Evolutionary conservation across 345 rosid genomes (phyloP).

Genomic region (Physaria fendleri): DNA sequence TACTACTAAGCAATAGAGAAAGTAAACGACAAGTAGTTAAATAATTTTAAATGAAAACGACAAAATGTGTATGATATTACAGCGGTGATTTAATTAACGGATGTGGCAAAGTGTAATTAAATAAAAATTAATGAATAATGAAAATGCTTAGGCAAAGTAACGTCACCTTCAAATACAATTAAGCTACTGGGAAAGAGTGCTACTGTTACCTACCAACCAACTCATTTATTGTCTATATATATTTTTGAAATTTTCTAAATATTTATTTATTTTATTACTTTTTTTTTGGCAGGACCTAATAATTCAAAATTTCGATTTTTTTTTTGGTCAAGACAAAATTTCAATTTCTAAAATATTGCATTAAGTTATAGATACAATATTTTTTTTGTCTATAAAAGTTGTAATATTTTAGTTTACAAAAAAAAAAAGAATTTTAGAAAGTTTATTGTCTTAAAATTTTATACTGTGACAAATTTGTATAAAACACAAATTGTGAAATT

Average conservation of each 20-base stretch:
- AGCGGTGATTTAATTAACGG: not conserved
- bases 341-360: not conserved
- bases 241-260: not conserved
- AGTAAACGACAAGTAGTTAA: slow-evolving; percentile 4
- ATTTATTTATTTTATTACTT: not conserved
- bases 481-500: too few species aligned
- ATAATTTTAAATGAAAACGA: not conserved
- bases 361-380: not conserved
- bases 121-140: not conserved
- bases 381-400: not conserved
- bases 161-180: slow-evolving; percentile 28
- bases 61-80: not conserved
- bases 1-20: too few species aligned
- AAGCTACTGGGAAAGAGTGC: slow-evolving; percentile 27
- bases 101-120: not conserved
- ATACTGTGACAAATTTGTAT: not conserved
- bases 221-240: slow-evolving; percentile 17
- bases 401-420: not conserved
- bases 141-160: slow-evolving; percentile 9
- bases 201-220: slow-evolving; percentile 29
- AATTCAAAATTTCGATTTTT: too few species aligned
- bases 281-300: too few species aligned
- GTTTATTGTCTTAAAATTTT: not conserved
- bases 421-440: not conserved
- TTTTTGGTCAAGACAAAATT: too few species aligned